Conservation (phyloP, 768 basidiomycete species). For the Boletus pseudo-olivaceus region DNA sequence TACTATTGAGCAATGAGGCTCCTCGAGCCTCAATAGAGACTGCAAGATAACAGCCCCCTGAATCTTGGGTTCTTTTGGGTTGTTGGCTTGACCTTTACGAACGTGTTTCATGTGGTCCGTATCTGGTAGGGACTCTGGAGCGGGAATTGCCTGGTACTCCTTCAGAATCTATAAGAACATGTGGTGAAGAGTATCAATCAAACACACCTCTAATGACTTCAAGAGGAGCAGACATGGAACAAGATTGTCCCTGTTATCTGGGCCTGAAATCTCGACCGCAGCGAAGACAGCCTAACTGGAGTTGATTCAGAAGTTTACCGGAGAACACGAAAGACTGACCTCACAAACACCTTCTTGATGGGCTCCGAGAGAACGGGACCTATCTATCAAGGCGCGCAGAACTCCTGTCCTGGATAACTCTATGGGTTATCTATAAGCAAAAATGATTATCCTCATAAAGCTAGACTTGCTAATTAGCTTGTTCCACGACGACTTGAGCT, state of each 20-base stretch:
- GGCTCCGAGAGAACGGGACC: conserved; percentile 47
- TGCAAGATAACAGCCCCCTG: conserved; percentile 88
- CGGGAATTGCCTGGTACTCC: conserved; percentile 19
- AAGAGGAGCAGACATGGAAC: conserved; percentile 68
- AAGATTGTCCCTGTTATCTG: conserved; percentile 48
- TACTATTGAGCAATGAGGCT: conserved; percentile 65
- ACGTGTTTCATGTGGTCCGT: conserved; percentile 12
- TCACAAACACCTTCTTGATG: conserved; percentile 51
- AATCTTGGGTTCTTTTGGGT: conserved; percentile 60
- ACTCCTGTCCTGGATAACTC: conserved; percentile 75
- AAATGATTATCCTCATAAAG: background rate
- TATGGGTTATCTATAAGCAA: conserved; percentile 24
- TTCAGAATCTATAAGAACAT: conserved; percentile 10
- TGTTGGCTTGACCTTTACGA: conserved; percentile 20
- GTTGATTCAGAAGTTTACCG: conserved; percentile 4
- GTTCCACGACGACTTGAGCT: conserved; percentile 54
- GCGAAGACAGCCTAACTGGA: conserved; percentile 51
- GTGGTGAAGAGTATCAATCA: background rate
- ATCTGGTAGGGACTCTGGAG: conserved; percentile 9
- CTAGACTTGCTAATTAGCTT: conserved; percentile 66
- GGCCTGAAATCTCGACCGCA: conserved; percentile 53
- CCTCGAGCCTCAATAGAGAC: conserved; percentile 66
- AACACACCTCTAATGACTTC: conserved; percentile 45
- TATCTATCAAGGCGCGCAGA: conserved; percentile 69
- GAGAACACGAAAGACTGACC: conserved; percentile 39